Base-by-base conservation (phyloP, 805 yeast genomes). In the Candida caryicola region DNA sequence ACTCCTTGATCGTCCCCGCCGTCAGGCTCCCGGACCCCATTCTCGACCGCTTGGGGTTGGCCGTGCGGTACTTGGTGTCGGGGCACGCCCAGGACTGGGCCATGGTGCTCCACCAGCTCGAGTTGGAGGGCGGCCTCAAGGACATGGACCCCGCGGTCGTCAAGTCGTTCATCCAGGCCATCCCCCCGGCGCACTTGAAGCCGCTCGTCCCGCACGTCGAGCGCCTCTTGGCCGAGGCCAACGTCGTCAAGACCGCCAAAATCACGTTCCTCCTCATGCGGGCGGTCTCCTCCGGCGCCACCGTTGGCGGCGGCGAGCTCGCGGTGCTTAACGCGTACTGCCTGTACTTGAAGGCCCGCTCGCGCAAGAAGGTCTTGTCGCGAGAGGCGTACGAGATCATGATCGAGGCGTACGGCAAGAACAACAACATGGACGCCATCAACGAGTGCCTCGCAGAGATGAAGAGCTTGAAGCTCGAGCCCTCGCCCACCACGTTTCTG, bases 401-500 rank as follows among this genome's bases (percentile, higher is more conserved):
- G 51, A 54, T 76, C 12, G 64, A 66, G 39, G 72, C 73, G 3
- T 71, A 71, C 47, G 74, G 77, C 25, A 71, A 74, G 48, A 44
- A 43, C 15, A 52, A 51, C 21, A 52, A 69, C 36, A 45, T 76
- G 31, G 55, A 45, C 1, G 63, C 61, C 32, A 68, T 77, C 33
- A 68, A 74, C 36, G 36, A 50, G 2, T 52, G 59, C 19, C 46
- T 76, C 27, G 36, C 45, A 2, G 64, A 64, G 42, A 71, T 77
- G 71, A 58, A 60, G 27, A 41, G 43, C 4, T 33, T 29, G 4
- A 68, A 63, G 1, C 41, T 75, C 4, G 62, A 61, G 29, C 79
- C 81, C 3, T 62, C 73, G 12, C 55, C 66, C 4, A 52, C 57
- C 3, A 62, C 81, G 1, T 80, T 79, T 46, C 71, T 82, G 3